These are phyloP conservation scores for Infundibulicybe gibba DNA, from an alignment of 768 basidiomycete genomes.

Conservation along the genomic window DNA sequence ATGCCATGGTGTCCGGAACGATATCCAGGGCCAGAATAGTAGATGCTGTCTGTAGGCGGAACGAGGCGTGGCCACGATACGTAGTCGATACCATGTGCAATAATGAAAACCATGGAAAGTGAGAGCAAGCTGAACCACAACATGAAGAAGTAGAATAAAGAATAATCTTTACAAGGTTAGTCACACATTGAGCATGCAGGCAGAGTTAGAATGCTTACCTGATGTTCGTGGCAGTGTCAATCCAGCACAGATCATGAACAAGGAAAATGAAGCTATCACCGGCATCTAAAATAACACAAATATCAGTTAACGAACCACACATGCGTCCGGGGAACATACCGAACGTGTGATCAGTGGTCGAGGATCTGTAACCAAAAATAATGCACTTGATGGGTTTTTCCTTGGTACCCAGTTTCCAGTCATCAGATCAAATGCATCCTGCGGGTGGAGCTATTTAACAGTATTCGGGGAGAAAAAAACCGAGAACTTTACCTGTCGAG, in stretches of 20 bases:
- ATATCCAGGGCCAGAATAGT: conserved; percentile 88
- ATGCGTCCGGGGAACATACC: conserved; percentile 41
- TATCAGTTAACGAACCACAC: conserved; percentile 1
- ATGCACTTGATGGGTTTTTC: conserved; percentile 62
- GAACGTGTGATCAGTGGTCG: conserved; percentile 83
- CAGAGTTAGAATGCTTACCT: conserved; percentile 46
- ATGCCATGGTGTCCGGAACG: conserved; percentile 75
- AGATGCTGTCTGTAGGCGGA: conserved; percentile 79
- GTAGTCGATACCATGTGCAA: conserved; percentile 88
- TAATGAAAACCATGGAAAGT: conserved; percentile 66
- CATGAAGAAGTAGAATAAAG: conserved; percentile 79
- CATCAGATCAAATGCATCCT: conserved; percentile 94
- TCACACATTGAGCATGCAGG: neutral
- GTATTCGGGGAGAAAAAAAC: neutral
- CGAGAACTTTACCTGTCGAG: conserved; percentile 61
- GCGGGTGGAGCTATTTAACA: conserved; percentile 1
- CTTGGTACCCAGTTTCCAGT: conserved; percentile 90
- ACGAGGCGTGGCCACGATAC: conserved; percentile 92
- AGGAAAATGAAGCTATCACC: conserved; percentile 70
- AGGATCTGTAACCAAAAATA: conserved; percentile 72
- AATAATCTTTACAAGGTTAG: conserved; percentile 58
- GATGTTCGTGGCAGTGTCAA: conserved; percentile 84
- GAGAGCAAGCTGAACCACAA: conserved; percentile 72
- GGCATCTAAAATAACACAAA: conserved; percentile 60
- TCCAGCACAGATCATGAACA: conserved; percentile 87